These are phyloP conservation scores for Gloeostereum incarnatum DNA, from an alignment of 768 basidiomycete genomes.

Conservation along the genomic window DNA sequence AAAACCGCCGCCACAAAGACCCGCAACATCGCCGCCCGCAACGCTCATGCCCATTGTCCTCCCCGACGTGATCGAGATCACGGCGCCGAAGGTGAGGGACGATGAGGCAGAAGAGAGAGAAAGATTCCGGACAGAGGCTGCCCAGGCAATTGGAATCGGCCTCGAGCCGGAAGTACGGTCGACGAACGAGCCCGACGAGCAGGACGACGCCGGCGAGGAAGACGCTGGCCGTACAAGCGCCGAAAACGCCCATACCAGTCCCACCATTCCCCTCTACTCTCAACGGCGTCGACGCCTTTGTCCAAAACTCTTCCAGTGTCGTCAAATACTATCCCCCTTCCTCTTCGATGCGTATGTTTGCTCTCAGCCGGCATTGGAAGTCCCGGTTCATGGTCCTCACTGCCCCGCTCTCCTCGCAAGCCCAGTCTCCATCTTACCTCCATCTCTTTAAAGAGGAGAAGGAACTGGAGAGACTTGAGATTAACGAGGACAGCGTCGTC, in stretches of 20 bases:
- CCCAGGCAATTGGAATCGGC: conserved; percentile 67
- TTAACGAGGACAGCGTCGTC: conserved; percentile 69
- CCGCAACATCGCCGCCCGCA: too few species aligned
- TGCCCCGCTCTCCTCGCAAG: conserved; percentile 22
- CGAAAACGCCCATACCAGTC: conserved; percentile 17
- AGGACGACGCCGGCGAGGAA: conserved; percentile 26
- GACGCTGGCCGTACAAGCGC: conserved; percentile 18
- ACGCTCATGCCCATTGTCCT: conserved; percentile 35
- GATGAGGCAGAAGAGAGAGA: conserved; percentile 67
- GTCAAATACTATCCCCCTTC: conserved; percentile 63
- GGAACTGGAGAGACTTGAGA: conserved; percentile 68
- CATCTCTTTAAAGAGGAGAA: conserved; percentile 75
- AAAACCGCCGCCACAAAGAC: too few species aligned
- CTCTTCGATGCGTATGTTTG: conserved; percentile 61
- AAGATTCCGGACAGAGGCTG: conserved; percentile 66
- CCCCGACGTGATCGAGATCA: conserved; percentile 70
- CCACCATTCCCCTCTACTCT: conserved; percentile 60
- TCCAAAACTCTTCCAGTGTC: conserved; percentile 41
- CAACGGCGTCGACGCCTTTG: conserved; percentile 39
- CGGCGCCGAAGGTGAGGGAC: conserved; percentile 28
- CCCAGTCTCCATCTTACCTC: conserved; percentile 27
- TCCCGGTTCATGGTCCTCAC: conserved; percentile 52
- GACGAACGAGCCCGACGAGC: conserved; percentile 11
- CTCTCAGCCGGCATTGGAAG: conserved; percentile 70
- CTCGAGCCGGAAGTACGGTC: conserved; percentile 25